phyloP scores from a whole-genome alignment of 176 grass and related monocot genomes.

The Panicum miliaceum region DNA sequence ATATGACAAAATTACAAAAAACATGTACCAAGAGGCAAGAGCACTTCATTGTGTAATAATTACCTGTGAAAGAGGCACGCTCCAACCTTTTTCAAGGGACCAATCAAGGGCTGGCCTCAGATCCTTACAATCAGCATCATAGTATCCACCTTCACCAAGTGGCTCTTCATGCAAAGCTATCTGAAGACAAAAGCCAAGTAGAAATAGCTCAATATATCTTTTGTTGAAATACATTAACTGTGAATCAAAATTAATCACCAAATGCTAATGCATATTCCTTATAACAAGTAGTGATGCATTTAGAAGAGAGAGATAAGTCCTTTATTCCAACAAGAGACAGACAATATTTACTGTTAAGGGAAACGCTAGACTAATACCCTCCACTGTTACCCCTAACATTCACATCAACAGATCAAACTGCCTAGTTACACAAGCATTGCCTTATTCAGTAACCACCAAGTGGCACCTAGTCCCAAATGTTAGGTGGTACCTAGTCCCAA shows the following conservation, averaged over 20 bases:
- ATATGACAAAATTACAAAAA: constrained; percentile 5
- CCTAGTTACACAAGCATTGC: not conserved
- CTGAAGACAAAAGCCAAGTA: constrained; percentile 32
- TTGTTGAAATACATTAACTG: not conserved
- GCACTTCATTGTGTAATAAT: not conserved
- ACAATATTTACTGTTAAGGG: not conserved
- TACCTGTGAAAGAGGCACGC: constrained; percentile 53
- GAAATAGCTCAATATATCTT: constrained; percentile 5
- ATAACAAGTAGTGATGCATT: not conserved
- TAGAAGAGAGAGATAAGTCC: not conserved
- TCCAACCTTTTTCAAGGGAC: constrained; percentile 59
- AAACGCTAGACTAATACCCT: no score
- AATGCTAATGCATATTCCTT: not conserved
- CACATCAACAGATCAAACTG: not conserved
- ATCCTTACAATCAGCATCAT: constrained; percentile 36
- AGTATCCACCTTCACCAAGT: constrained; percentile 52
- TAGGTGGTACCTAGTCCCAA: not conserved
- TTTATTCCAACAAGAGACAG: not conserved
- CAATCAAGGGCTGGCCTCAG: constrained; percentile 58
- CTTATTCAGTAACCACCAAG: not conserved
- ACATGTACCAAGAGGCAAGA: no score
- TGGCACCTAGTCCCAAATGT: no score
- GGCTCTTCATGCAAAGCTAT: constrained; percentile 45
- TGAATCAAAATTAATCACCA: constrained; percentile 13
- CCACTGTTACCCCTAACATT: no score